Percentiles rank a stretch among this genome's conserved stretches.
Conservation (phyloP, 2,329 filamentous ascomycete genomes). For the Claviceps spartinae region DNA sequence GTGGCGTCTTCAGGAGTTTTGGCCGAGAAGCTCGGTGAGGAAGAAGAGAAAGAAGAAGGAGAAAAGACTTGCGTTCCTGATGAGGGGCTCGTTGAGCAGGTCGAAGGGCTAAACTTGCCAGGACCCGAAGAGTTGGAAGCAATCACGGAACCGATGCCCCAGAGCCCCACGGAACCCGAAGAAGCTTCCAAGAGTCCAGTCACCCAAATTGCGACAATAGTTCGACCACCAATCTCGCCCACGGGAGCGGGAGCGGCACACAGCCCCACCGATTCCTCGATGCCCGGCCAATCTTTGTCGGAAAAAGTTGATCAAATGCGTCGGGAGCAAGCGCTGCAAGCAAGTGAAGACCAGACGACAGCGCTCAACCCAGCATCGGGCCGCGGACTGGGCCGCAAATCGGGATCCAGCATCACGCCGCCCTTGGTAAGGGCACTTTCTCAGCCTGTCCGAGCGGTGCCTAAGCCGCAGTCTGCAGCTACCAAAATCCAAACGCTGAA, state of each 20-base stretch:
- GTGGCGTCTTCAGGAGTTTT: constrained; percentile 12
- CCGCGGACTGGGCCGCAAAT: constrained; percentile 29
- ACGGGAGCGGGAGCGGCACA: constrained; percentile 5
- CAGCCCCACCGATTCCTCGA: constrained; percentile 9
- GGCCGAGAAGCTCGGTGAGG: constrained; percentile 10
- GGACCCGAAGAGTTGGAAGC: constrained; percentile 16
- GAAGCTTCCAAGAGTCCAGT: background rate
- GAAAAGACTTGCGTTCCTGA: constrained; percentile 17
- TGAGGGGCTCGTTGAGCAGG: constrained; percentile 28
- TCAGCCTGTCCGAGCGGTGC: constrained; percentile 33
- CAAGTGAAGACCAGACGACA: constrained; percentile 14
- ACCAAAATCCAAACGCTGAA: constrained; percentile 27
- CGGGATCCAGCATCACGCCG: constrained; percentile 32
- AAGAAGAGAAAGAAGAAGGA: constrained; percentile 18
- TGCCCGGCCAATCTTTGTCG: constrained; percentile 18
- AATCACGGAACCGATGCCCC: constrained; percentile 9
- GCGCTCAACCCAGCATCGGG: constrained; percentile 17
- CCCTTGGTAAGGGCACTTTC: constrained; percentile 41
- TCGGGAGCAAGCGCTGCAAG: constrained; percentile 27
- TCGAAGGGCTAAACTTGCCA: constrained; percentile 38
- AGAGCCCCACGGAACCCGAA: constrained; percentile 1
- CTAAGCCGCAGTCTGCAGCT: constrained; percentile 31
- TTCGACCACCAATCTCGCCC: constrained; percentile 13
- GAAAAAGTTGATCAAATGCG: constrained; percentile 39
- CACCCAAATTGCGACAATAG: constrained; percentile 1